Evolutionary conservation across 2,329 filamentous ascomycete species (phyloP).

Genomic region (Gaeumannomyces tritici): DNA sequence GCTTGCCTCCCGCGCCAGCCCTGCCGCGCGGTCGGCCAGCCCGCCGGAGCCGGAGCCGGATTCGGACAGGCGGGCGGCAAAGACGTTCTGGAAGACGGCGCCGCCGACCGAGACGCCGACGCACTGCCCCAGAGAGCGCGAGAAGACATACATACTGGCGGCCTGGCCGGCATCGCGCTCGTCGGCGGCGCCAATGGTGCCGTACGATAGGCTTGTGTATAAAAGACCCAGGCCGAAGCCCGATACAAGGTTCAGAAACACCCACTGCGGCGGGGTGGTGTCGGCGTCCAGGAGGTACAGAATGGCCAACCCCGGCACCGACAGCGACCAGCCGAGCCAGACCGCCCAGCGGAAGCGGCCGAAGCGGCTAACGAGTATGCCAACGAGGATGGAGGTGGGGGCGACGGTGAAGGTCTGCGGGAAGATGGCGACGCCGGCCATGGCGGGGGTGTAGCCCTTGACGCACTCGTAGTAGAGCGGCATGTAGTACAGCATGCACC

Average conservation of each 20-base stretch:
- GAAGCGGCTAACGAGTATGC: conserved; percentile 9
- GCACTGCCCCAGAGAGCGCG: conserved; percentile 29
- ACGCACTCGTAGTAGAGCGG: conserved; percentile 35
- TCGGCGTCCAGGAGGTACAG: conserved; percentile 14
- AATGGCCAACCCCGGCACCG: conserved; percentile 16
- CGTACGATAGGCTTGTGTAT: conserved; percentile 27
- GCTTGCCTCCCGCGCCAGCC: conserved; percentile 42
- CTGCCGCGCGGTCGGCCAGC: conserved; percentile 15
- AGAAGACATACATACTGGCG: conserved; percentile 29
- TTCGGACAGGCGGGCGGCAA: conserved; percentile 33
- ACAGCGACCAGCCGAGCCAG: conserved; percentile 24
- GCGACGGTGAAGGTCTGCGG: conserved; percentile 14
- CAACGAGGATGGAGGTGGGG: conserved; percentile 10
- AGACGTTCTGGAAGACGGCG: conserved; percentile 28
- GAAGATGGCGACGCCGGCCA: conserved; percentile 19
- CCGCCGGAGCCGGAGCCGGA: conserved; percentile 33
- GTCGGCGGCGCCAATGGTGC: conserved; percentile 25
- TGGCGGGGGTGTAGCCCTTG: conserved; percentile 16
- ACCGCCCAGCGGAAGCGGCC: conserved; percentile 24
- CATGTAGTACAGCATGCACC: conserved; percentile 45
- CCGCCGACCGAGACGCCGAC: conserved; percentile 30
- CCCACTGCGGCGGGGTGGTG: conserved; percentile 6
- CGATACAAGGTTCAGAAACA: conserved; percentile 21
- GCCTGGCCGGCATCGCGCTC: conserved; percentile 25
- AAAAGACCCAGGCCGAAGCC: conserved; percentile 26